These are phyloP conservation scores for Raphanus raphanistrum DNA, from an alignment of 345 rosid species.

Conservation along the genomic window DNA sequence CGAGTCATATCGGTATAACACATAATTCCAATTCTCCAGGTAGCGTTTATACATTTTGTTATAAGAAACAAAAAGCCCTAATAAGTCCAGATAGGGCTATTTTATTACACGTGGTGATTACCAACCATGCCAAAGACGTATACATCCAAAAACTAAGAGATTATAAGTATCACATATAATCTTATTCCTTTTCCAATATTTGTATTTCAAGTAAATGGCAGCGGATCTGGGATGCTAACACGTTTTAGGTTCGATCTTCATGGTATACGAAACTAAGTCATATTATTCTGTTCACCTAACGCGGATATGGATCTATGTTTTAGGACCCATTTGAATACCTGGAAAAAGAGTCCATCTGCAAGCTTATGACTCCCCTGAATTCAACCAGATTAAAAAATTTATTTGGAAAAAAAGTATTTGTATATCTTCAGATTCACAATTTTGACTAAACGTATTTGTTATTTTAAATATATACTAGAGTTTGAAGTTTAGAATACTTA, in stretches of 20 bases:
- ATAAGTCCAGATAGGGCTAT: constrained; percentile 23
- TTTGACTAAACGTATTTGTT: background rate
- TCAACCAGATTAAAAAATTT: too few species aligned
- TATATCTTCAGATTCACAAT: background rate
- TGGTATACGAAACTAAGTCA: too few species aligned
- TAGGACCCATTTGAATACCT: too few species aligned
- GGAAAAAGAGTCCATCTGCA: too few species aligned
- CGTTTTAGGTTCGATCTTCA: too few species aligned
- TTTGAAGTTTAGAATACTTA: too few species aligned
- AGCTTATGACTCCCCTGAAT: too few species aligned
- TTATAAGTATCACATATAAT: constrained; percentile 14
- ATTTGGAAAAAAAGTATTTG: too few species aligned
- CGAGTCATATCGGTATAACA: constrained; percentile 1
- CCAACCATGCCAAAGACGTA: constrained; percentile 19
- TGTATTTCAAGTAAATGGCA: background rate
- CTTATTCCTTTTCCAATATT: background rate
- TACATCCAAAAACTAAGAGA: constrained; percentile 27
- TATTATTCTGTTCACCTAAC: too few species aligned
- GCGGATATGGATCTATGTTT: too few species aligned
- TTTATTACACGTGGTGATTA: constrained; percentile 30
- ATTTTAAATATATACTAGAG: background rate
- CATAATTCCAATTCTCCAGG: constrained; percentile 6
- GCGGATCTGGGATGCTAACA: too few species aligned
- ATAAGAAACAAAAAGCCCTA: constrained; percentile 20
- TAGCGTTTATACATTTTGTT: constrained; percentile 23